Conservation (phyloP, 202 grass and related monocot species). For the Eragrostis tef region DNA sequence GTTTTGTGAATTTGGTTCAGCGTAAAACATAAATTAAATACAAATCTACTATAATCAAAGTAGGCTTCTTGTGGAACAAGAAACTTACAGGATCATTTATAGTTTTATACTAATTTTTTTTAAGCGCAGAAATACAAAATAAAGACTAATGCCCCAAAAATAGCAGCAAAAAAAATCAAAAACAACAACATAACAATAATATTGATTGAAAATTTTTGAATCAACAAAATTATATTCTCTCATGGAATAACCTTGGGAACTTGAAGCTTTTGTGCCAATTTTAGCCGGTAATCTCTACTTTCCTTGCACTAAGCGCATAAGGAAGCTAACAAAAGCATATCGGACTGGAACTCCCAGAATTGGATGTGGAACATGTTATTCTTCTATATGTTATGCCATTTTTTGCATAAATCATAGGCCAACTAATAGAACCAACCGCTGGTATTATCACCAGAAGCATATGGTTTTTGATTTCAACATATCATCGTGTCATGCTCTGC, state of each 20-base stretch:
- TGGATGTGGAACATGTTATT: slow-evolving; percentile 3
- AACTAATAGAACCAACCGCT: background rate
- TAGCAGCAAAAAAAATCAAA: slow-evolving; percentile 34
- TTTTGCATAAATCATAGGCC: background rate
- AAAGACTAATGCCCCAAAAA: background rate
- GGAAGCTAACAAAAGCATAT: slow-evolving; percentile 36
- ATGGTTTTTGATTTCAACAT: slow-evolving; percentile 26
- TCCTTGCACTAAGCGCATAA: background rate
- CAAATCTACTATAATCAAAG: background rate
- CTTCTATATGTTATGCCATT: slow-evolving; percentile 2
- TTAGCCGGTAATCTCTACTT: slow-evolving; percentile 12
- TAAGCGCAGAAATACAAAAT: slow-evolving; percentile 32
- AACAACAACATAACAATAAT: background rate
- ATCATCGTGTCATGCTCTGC: background rate
- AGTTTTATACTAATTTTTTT: slow-evolving; percentile 38
- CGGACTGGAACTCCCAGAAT: background rate
- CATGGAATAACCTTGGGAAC: slow-evolving; percentile 1
- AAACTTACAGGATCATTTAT: background rate
- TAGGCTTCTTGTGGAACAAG: slow-evolving; percentile 22
- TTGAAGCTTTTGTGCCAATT: slow-evolving; percentile 4
- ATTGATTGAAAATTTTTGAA: too few species aligned
- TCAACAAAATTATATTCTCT: background rate
- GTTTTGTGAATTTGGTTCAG: slow-evolving; percentile 15
- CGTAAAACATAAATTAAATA: slow-evolving; percentile 34
- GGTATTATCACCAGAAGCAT: background rate